Base-by-base conservation (phyloP, 345 rosid species). In the Triadica sebifera region DNA sequence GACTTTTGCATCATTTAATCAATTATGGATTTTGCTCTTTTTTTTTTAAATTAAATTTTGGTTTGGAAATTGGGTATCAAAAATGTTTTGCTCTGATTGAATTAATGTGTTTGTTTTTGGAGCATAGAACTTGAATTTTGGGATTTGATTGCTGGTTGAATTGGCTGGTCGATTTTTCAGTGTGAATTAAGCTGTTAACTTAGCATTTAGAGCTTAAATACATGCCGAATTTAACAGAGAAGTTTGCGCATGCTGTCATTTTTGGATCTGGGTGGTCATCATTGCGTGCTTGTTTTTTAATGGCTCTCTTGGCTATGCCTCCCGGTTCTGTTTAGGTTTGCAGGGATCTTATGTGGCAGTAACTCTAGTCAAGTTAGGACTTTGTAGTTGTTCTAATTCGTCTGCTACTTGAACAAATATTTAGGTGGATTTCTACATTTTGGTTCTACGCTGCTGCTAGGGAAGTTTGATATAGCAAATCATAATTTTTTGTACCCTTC, bases 91-190 rank as follows among this genome's bases (percentile, higher is more conserved):
- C n/a, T 25, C 41, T 2, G 7, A 64, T 43, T 64, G 34, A 20
- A 8, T 56, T 39, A 29, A 57, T 53, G 51, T 56, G 68, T 43
- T 16, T 63, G 19, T 53, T 12, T 67, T 38, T 53, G 64, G 51
- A 65, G 62, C 37, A 25, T 22, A 15, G 63, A 63, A 59, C 59
- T 67, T 70, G 9, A 51, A 67, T 75, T 70, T 25, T 51, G 45
- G 76, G 67, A 81, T 70, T 56, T 74, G 76, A 24, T 1, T 62
- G 34, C 49, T 59, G 12, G 25, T 55, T 43, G 50, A 53, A 59
- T 13, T 51, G 65, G 47, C 63, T 38, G 29, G 20, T 72, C 41
- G 49, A 62, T 22, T 72, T 52, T 57, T 45, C 39, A n/a, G 15
- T 57, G 57, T 47, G 62, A 56, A 43, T 72, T 60, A 17, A 57